Evolutionary conservation across 2,329 filamentous ascomycete genomes (phyloP).

Genomic region (Colletotrichum truncatum): DNA sequence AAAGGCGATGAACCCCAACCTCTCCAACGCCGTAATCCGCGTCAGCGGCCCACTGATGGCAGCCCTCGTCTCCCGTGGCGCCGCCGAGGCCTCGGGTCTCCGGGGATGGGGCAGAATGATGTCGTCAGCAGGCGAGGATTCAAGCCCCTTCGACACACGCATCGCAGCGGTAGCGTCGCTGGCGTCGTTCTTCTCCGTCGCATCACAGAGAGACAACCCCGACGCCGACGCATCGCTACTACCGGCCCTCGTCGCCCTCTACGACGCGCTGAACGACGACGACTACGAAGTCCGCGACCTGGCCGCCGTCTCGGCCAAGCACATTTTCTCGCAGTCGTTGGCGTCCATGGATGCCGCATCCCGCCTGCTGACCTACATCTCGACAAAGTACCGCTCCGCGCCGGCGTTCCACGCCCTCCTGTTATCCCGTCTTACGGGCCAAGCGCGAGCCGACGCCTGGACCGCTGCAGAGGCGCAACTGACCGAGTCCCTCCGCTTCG

Average conservation of each 20-base stretch:
- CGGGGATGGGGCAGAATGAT: slow-evolving; percentile 60
- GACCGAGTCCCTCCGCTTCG: slow-evolving; percentile 56
- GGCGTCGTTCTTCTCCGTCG: slow-evolving; percentile 54
- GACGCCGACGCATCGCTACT: slow-evolving; percentile 51
- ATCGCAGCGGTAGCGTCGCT: slow-evolving; percentile 68
- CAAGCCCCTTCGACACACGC: slow-evolving; percentile 71
- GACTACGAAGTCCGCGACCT: slow-evolving; percentile 85
- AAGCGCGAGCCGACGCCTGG: slow-evolving; percentile 32
- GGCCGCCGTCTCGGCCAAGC: slow-evolving; percentile 61
- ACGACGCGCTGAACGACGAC: slow-evolving; percentile 86
- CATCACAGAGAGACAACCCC: slow-evolving; percentile 37
- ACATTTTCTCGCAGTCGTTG: slow-evolving; percentile 56
- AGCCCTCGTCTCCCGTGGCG: slow-evolving; percentile 37
- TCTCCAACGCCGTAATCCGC: slow-evolving; percentile 60
- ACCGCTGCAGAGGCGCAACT: slow-evolving; percentile 50
- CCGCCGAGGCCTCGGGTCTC: slow-evolving; percentile 34
- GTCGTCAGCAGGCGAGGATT: slow-evolving; percentile 33
- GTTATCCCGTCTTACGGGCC: slow-evolving; percentile 52
- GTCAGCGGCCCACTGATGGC: slow-evolving; percentile 56
- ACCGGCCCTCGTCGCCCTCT: slow-evolving; percentile 71
- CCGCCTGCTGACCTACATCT: slow-evolving; percentile 55
- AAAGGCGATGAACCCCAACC: slow-evolving; percentile 54
- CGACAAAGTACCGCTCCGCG: slow-evolving; percentile 42
- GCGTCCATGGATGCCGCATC: slow-evolving; percentile 58
- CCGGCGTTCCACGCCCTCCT: slow-evolving; percentile 50